A percentile compares a stretch with the other conserved stretches of the same genome.
Conservation (phyloP, 129 eudicot genomes). For the Helianthus tuberosus region DNA sequence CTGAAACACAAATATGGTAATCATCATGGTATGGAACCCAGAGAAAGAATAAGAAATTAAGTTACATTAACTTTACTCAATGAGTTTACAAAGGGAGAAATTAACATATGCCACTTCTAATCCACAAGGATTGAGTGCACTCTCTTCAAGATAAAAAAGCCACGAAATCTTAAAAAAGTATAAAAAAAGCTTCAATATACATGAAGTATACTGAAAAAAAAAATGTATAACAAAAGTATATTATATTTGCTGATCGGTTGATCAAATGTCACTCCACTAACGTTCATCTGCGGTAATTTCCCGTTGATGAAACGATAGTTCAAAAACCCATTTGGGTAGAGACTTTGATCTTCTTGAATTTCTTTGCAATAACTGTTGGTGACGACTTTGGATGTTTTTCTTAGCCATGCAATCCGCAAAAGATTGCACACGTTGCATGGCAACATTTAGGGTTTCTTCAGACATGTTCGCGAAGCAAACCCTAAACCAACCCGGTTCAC, state of each 20-base stretch:
- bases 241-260: conserved; percentile 16
- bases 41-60: conserved; percentile 11
- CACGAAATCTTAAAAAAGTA: conserved; percentile 12
- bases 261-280: conserved; percentile 28
- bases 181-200: conserved; percentile 24
- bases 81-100: conserved; percentile 33
- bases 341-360: conserved; percentile 63
- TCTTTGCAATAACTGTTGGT: conserved; percentile 35
- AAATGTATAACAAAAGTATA: conserved; percentile 17
- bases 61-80: conserved; percentile 35
- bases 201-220: conserved; percentile 31
- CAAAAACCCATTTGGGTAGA: conserved; percentile 92
- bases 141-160: conserved; percentile 26
- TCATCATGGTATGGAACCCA: background rate
- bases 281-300: conserved; percentile 60
- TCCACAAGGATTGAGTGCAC: conserved; percentile 94
- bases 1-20: background rate
- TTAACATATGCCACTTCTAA: conserved; percentile 67
- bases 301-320: conserved; percentile 69
- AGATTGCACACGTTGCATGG: conserved; percentile 63
- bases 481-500: conserved; percentile 98
- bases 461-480: conserved; percentile 94
- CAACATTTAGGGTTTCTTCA: conserved; percentile 59
- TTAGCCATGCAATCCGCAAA: conserved; percentile 37
- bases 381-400: conserved; percentile 29